Base-by-base conservation (phyloP, 108 stramenopile genomes). In the Nannochloropsis salina region DNA sequence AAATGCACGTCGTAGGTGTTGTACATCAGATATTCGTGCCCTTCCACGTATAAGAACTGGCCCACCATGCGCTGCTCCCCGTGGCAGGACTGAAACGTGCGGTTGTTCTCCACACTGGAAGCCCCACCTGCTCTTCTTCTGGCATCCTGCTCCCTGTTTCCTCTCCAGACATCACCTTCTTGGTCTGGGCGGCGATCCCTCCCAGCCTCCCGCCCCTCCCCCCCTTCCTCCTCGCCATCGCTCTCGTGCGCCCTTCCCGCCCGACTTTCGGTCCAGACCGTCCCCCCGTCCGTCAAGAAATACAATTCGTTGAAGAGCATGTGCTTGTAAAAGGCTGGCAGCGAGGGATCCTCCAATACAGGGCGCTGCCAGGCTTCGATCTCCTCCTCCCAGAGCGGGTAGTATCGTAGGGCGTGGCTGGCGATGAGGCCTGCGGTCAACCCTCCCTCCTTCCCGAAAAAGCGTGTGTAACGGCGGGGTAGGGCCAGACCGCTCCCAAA, bases 1-100 rank as follows among this genome's bases (percentile, higher is more conserved):
- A 90, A 90, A 80, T 90, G 90, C 11, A 90, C 90, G 45, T 90
- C 90, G 42, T 83, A 86, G 44, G 90, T 90, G 86, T 90, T 90
- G 87, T 90, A 90, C 90, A 90, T 90, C 4, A 88, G n/a, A 61
- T 90, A 90, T 84, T 90, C 90, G 47, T 87, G 90, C 43, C 90
- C 90, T 74, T 90, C 86, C 22, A 87, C 21, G 45, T 89, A 89
- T n/a, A 89, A 44, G 83, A 89, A 89, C 80, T 84, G 44, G 18
- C 89, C 89, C 12, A 89, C 83, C 20, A 43, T 12, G 2, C 21
- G 8, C 21, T 83, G 83, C 42, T 86, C 44, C 12, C 89, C 89
- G 42, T 82, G 42, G 11, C 80, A 82, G 20, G 86, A 42, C 42
- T 83, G 45, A 1, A 83, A 79, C 40, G 74, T 42, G 40, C 11